phyloP scores from a whole-genome alignment of 208 protist species.

The Acanthamoeba pearcei region DNA sequence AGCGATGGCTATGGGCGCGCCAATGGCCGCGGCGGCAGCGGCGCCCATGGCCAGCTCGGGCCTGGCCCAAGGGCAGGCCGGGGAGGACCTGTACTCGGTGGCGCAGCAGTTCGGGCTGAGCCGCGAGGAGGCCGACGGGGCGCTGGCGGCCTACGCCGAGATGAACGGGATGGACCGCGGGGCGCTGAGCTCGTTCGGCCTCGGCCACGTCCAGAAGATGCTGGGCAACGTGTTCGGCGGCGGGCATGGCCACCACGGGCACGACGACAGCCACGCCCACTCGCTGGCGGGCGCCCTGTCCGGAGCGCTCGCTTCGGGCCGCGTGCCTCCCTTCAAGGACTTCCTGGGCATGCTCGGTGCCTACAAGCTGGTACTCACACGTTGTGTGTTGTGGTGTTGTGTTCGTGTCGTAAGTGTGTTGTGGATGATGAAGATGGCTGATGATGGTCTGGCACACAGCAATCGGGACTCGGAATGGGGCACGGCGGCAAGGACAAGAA shows the following conservation, averaged over 20 bases:
- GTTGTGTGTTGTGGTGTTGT: too few relatives aligned
- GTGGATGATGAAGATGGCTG: too few relatives aligned
- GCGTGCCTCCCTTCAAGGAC: conserved; percentile 11
- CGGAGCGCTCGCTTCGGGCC: background rate
- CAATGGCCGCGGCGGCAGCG: background rate
- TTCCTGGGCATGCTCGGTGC: conserved; percentile 12
- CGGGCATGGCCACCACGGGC: background rate
- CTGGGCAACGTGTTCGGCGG: background rate
- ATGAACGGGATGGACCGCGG: conserved; percentile 34
- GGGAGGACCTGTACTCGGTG: background rate
- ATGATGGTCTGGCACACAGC: background rate
- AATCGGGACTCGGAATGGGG: background rate
- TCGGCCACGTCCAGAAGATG: conserved; percentile 9
- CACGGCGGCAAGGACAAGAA: background rate
- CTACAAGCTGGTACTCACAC: background rate
- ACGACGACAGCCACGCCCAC: background rate
- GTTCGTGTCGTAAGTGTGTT: too few relatives aligned
- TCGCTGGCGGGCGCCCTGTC: background rate
- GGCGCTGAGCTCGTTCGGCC: background rate
- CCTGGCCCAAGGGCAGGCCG: background rate
- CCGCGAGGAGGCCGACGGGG: conserved; percentile 22
- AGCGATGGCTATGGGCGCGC: background rate
- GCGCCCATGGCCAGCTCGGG: background rate
- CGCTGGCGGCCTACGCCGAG: background rate
- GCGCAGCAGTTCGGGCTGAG: conserved; percentile 24